phyloP scores from a whole-genome alignment of 2,329 filamentous ascomycete genomes.

The Aspergillus caelatus region DNA sequence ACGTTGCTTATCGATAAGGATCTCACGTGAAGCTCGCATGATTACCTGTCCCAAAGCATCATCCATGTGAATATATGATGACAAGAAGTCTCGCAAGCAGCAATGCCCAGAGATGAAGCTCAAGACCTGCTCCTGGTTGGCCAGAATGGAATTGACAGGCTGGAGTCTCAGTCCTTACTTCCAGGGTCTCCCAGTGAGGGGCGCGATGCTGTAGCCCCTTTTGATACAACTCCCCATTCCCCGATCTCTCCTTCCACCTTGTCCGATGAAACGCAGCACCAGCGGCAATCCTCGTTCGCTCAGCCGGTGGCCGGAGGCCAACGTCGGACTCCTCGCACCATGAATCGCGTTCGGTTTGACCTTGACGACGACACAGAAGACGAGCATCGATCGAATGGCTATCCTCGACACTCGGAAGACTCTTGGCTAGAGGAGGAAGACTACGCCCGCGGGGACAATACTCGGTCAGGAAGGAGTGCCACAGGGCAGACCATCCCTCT shows the following conservation, averaged over 20 bases:
- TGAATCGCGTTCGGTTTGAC: constrained; percentile 77
- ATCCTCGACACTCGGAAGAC: constrained; percentile 31
- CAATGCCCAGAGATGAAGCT: constrained; percentile 46
- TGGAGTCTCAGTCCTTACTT: constrained; percentile 39
- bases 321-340: constrained; percentile 60
- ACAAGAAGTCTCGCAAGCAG: constrained; percentile 33
- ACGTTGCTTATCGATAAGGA: constrained; percentile 26
- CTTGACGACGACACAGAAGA: constrained; percentile 37
- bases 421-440: constrained; percentile 63
- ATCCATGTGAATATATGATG: constrained; percentile 6
- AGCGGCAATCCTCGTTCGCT: constrained; percentile 47
- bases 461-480: constrained; percentile 41
- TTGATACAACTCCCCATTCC: constrained; percentile 25
- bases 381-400: constrained; percentile 36
- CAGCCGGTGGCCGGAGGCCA: constrained; percentile 43
- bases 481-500: constrained; percentile 65
- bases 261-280: constrained; percentile 29
- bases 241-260: constrained; percentile 21
- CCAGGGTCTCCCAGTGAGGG: constrained; percentile 32
- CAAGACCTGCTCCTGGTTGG: constrained; percentile 36
- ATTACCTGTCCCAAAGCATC: constrained; percentile 29
- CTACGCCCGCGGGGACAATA: constrained; percentile 53
- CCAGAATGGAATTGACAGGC: constrained; percentile 29
- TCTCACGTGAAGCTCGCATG: constrained; percentile 21
- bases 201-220: constrained; percentile 30